Conservation (phyloP, 1,284 basidiomycete species). For the Rhodotorula sp. region DNA sequence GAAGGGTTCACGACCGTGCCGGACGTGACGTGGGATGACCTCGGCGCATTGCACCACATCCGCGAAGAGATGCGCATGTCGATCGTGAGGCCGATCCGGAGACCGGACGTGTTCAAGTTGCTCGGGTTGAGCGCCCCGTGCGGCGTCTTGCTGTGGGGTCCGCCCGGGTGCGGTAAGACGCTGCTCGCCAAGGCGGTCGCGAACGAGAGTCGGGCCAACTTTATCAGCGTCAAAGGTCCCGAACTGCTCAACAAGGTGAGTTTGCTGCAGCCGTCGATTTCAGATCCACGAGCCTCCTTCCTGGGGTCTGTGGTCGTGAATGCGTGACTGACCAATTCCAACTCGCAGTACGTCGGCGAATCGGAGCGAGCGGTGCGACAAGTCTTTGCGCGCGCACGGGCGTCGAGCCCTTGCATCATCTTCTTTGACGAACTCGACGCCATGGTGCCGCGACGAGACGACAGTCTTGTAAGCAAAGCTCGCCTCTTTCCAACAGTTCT, state of each 20-base stretch:
- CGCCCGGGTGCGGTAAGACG: conserved; percentile 96
- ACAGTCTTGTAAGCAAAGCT: conserved; percentile 67
- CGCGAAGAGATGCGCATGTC: conserved; percentile 95
- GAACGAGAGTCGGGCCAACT: conserved; percentile 90
- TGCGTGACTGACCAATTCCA: fast-evolving
- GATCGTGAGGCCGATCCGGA: conserved; percentile 88
- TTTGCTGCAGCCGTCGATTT: neutral
- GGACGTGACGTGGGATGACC: conserved; percentile 89
- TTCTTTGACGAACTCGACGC: conserved; percentile 98
- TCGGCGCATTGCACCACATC: conserved; percentile 84
- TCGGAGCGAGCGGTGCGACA: conserved; percentile 92
- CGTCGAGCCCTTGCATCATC: conserved; percentile 84
- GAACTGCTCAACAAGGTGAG: conserved; percentile 90
- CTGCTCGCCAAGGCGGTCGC: conserved; percentile 94
- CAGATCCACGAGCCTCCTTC: neutral
- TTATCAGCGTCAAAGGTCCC: conserved; percentile 96
- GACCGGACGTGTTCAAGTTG: conserved; percentile 81
- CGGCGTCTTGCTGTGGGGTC: conserved; percentile 96
- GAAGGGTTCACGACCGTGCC: conserved; percentile 98
- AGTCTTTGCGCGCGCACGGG: conserved; percentile 83
- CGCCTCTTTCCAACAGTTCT: neutral
- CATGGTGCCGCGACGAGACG: conserved; percentile 88
- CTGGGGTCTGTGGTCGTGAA: neutral
- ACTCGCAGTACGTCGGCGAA: conserved; percentile 85
- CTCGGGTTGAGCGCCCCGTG: conserved; percentile 85